phyloP scores from a whole-genome alignment of 345 rosid genomes.

The Linum tenue region DNA sequence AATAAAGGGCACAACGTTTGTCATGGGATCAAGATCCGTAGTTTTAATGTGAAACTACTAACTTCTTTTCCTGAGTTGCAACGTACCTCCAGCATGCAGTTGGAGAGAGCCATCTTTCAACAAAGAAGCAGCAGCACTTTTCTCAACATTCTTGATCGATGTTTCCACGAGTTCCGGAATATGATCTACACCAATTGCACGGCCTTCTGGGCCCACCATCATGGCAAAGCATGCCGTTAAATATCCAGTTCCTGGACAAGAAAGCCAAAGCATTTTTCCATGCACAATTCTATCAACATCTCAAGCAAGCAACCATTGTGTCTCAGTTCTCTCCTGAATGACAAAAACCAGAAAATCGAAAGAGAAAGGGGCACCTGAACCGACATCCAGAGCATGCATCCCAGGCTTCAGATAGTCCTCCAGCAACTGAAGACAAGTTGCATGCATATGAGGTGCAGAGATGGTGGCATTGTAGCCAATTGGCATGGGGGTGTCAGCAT shows the following conservation, averaged over 20 bases:
- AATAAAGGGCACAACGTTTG: not conserved
- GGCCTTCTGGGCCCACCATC: constrained; percentile 85
- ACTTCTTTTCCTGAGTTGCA: not conserved
- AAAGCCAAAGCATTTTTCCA: not conserved
- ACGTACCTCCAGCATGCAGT: constrained; percentile 73
- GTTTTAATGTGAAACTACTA: not conserved
- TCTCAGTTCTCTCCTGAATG: no score
- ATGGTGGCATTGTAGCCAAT: constrained; percentile 97
- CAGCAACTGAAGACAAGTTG: constrained; percentile 75
- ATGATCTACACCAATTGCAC: constrained; percentile 86
- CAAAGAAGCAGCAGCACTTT: constrained; percentile 62
- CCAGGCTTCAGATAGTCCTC: constrained; percentile 81
- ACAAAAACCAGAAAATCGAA: not conserved
- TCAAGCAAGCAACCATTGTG: not conserved
- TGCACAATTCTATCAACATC: not conserved
- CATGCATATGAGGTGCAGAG: constrained; percentile 99
- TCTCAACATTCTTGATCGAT: constrained; percentile 60
- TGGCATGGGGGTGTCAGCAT: constrained; percentile 71
- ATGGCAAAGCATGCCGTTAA: constrained; percentile 87
- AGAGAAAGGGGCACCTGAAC: constrained; percentile 55
- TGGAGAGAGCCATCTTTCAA: constrained; percentile 67
- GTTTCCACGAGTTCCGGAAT: constrained; percentile 64
- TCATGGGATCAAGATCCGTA: not conserved
- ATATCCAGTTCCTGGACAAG: constrained; percentile 71
- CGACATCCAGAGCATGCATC: constrained; percentile 88